Base-by-base conservation (phyloP, 108 stramenopile species). In the Stephanodiscus triporus region DNA sequence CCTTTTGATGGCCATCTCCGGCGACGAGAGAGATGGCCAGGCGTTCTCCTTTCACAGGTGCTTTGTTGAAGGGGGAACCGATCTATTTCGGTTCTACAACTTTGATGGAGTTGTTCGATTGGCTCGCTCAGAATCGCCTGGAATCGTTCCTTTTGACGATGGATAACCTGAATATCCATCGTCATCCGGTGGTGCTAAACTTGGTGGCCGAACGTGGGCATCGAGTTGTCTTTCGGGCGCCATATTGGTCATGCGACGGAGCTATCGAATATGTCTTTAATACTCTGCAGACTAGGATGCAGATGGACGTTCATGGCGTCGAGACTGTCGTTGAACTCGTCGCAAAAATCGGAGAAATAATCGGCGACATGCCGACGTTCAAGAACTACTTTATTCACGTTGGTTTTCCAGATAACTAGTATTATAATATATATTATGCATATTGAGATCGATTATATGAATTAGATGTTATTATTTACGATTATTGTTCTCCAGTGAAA, bases 211-310 rank as follows among this genome's bases (percentile, higher is more conserved):
- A 32, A 20, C 2, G 51, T n/a, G 67, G 67, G 6, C 67, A 68
- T 38, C 29, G 53, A 1, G 20, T 34, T 40, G 36, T 54, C 19
- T 68, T 55, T 40, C 23, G 53, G 14, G 67, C 67, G 1, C 68
- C 54, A 6, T 69, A 69, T 43, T 69, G 56, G 55, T 38, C 54
- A 19, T 55, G 54, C 20, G 68, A 69, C 57, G 55, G 68, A 5
- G 55, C 68, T 4, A 69, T 69, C 43, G 68, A 69, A 27, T 69
- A 69, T 57, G 54, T 57, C 6, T 69, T 69, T 22, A 69, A 69
- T 69, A 68, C 67, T 16, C 22, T 68, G 10, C 67, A 68, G 7
- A 23, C 42, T 16, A 2, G 38, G 9, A 40, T 66, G 27, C 56
- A 57, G 27, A 57, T 30, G 27, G 56, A 57, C 8, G 27, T 29